phyloP scores from a whole-genome alignment of 73 alveolate genomes.

The Uronychia setigera region DNA sequence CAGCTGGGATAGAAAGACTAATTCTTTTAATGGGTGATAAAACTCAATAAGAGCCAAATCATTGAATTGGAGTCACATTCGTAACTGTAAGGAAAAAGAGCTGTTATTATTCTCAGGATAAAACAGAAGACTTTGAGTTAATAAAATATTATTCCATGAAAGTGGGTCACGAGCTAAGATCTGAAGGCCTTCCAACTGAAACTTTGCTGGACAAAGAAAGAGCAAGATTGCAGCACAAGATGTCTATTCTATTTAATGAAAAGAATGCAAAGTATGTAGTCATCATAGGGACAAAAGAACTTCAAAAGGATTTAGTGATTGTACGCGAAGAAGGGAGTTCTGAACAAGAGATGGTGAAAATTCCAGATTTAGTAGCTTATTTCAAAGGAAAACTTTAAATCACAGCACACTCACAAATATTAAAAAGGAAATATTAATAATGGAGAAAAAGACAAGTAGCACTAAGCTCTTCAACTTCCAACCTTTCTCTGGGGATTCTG shows the following conservation, averaged over 20 bases:
- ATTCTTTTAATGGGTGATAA: constrained; percentile 3
- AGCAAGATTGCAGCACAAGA: background rate
- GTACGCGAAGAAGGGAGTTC: background rate
- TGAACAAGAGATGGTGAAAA: background rate
- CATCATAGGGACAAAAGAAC: background rate
- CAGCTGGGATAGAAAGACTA: constrained; percentile 45
- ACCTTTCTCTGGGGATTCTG: background rate
- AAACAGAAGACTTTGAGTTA: background rate
- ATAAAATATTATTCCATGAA: background rate
- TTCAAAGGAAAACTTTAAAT: no score
- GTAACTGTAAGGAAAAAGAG: background rate
- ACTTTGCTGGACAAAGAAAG: background rate
- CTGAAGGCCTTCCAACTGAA: background rate
- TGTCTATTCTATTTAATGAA: background rate
- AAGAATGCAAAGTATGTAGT: background rate
- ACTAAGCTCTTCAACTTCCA: background rate
- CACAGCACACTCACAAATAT: no score
- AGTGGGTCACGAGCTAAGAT: background rate
- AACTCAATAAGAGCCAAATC: background rate
- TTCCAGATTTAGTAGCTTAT: no score
- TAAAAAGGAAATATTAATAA: no score
- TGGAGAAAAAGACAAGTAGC: background rate
- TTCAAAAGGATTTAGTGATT: no score
- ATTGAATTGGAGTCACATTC: background rate
- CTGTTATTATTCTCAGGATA: background rate